A percentile compares a stretch with the other conserved stretches of the same genome.
phyloP scores from a whole-genome alignment of 257 asterid genomes.

The Fraxinus quadrangulata region DNA sequence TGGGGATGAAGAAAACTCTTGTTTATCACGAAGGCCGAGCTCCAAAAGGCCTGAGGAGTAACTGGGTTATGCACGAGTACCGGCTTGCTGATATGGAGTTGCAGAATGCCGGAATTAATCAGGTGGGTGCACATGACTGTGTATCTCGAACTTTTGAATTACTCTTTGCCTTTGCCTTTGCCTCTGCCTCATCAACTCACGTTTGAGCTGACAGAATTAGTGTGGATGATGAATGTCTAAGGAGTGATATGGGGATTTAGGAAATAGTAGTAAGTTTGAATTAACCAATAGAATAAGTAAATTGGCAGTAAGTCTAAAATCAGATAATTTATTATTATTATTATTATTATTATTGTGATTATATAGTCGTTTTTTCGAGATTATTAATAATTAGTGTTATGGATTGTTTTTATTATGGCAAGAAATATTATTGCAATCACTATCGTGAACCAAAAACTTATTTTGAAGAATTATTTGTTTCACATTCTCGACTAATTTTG shows the following conservation, averaged over 20 bases:
- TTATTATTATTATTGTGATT: background rate
- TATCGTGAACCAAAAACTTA: background rate
- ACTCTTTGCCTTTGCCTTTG: background rate
- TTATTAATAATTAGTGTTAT: background rate
- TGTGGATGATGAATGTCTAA: conserved; percentile 4
- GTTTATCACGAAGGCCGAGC: conserved; percentile 93
- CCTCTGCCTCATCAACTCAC: background rate
- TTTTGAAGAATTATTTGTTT: conserved; percentile 16
- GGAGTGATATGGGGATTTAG: background rate
- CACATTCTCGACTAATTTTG: background rate
- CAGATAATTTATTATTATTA: background rate
- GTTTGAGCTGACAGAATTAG: background rate
- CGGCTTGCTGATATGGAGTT: conserved; percentile 72
- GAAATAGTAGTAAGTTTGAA: background rate
- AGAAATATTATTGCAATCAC: background rate
- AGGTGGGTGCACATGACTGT: conserved; percentile 51
- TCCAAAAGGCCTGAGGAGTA: conserved; percentile 82
- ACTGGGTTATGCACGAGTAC: conserved; percentile 98
- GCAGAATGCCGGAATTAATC: conserved; percentile 68
- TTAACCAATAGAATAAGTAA: background rate
- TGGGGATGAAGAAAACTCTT: conserved; percentile 96
- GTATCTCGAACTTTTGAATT: background rate
- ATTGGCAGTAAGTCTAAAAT: background rate
- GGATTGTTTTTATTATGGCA: conserved; percentile 2
- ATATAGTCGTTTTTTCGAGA: background rate